Percentiles rank a stretch among this genome's conserved stretches.
phyloP scores from a whole-genome alignment of 192 early-diverging fungal genomes.

The Backusella luteola region DNA sequence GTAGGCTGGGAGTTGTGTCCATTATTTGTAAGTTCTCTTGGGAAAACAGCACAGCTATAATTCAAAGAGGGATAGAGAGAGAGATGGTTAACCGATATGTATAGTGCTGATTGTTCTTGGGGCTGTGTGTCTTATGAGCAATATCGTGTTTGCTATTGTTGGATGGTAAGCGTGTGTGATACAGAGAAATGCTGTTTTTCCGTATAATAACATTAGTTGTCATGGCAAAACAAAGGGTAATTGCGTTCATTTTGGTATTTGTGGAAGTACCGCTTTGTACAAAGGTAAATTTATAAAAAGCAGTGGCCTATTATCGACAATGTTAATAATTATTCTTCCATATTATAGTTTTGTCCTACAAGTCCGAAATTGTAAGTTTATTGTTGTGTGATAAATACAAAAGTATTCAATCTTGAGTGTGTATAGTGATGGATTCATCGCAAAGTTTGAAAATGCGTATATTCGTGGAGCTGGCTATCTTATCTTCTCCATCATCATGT shows the following conservation, averaged over 20 bases:
- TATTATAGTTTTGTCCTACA: slow-evolving; percentile 26
- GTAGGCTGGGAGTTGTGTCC: slow-evolving; percentile 23
- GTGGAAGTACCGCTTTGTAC: slow-evolving; percentile 30
- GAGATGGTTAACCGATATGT: neutral
- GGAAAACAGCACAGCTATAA: neutral
- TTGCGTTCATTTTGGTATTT: slow-evolving; percentile 30
- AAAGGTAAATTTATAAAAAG: slow-evolving; percentile 17
- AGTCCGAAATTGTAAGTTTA: slow-evolving; percentile 33
- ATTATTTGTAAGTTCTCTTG: slow-evolving; percentile 20
- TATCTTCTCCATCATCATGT: slow-evolving; percentile 20
- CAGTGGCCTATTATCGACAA: neutral
- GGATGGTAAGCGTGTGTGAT: slow-evolving; percentile 17
- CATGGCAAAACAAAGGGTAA: neutral
- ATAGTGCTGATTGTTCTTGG: slow-evolving; percentile 26
- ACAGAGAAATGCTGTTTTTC: no score
- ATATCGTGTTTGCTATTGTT: slow-evolving; percentile 25
- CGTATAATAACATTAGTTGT: no score
- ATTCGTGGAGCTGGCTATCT: slow-evolving; percentile 14
- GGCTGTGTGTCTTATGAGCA: slow-evolving; percentile 2
- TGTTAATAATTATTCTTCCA: neutral
- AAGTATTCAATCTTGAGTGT: neutral
- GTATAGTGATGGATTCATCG: slow-evolving; percentile 22
- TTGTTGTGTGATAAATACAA: neutral
- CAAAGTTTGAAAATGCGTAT: slow-evolving; percentile 20
- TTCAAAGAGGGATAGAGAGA: neutral